phyloP scores from a whole-genome alignment of 2,329 filamentous ascomycete genomes.

The Pyrenophora teres region DNA sequence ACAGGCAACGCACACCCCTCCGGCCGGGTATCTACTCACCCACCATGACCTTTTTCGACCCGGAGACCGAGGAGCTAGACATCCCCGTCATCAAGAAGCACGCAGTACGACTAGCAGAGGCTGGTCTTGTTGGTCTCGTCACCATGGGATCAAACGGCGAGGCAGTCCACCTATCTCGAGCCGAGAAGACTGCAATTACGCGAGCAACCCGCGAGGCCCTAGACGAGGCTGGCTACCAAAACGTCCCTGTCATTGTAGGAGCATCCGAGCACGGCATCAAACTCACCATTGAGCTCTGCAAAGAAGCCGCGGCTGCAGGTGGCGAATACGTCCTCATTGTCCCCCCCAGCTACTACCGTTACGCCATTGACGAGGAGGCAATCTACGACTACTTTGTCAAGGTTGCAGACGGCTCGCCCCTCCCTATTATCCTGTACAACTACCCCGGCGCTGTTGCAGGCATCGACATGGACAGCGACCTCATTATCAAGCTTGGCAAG shows the following conservation, averaged over 20 bases:
- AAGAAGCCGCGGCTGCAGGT: conserved; percentile 68
- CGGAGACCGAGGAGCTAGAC: conserved; percentile 82
- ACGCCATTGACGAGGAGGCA: conserved; percentile 73
- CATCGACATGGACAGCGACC: conserved; percentile 87
- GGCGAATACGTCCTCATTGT: conserved; percentile 81
- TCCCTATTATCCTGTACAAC: conserved; percentile 87
- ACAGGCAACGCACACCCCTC: conserved; percentile 60
- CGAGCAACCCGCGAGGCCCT: conserved; percentile 79
- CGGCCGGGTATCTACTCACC: conserved; percentile 85
- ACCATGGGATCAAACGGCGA: conserved; percentile 92
- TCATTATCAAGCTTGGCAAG: conserved; percentile 76
- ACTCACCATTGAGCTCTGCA: conserved; percentile 76
- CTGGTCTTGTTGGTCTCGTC: conserved; percentile 79
- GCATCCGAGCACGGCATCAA: conserved; percentile 81
- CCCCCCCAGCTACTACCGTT: conserved; percentile 82
- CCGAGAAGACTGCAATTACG: conserved; percentile 77
- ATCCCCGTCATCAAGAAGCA: conserved; percentile 79
- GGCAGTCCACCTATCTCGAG: conserved; percentile 79
- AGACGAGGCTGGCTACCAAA: conserved; percentile 75
- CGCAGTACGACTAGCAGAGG: conserved; percentile 74
- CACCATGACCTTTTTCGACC: conserved; percentile 88
- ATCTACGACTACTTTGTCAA: conserved; percentile 74
- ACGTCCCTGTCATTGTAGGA: conserved; percentile 81
- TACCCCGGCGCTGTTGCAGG: conserved; percentile 86
- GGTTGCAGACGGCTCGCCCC: conserved; percentile 74